Conservation (phyloP, 2,329 filamentous ascomycete species). For the Beauveria caledonica region DNA sequence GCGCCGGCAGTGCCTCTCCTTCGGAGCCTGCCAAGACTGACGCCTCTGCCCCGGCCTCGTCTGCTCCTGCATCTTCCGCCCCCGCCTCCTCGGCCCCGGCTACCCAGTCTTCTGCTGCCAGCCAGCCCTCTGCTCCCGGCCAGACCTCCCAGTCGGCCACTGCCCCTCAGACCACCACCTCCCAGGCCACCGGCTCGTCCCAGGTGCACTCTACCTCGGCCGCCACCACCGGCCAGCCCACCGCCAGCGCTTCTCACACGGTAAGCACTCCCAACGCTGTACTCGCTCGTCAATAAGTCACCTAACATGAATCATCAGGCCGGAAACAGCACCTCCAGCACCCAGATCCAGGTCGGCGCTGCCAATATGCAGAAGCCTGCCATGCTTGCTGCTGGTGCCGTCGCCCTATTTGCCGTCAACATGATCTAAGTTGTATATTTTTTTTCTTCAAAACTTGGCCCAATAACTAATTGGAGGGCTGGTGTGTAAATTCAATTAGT, state of each 20-base stretch:
- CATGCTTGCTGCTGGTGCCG: constrained; percentile 2
- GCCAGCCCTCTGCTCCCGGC: background rate
- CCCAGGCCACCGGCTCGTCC: background rate
- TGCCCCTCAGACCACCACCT: background rate
- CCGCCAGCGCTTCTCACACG: background rate
- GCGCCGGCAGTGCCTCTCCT: background rate
- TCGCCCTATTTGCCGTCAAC: constrained; percentile 11
- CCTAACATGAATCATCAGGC: background rate
- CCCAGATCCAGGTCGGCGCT: constrained; percentile 3
- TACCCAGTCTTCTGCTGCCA: background rate
- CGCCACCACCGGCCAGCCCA: background rate
- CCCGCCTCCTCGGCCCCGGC: background rate
- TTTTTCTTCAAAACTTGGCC: background rate
- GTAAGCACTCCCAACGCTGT: constrained; percentile 1
- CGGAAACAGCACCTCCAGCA: constrained; percentile 1
- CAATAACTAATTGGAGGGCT: background rate
- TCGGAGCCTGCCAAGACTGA: background rate
- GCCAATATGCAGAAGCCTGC: constrained; percentile 7
- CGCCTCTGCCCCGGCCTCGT: constrained; percentile 16
- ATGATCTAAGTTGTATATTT: constrained; percentile 14
- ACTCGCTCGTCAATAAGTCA: background rate
- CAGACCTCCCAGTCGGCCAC: background rate
- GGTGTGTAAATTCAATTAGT: constrained; percentile 2
- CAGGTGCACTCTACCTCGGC: constrained; percentile 11
- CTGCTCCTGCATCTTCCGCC: constrained; percentile 13